Conservation (phyloP, 257 asterid genomes). For the Solanum tarijense region DNA sequence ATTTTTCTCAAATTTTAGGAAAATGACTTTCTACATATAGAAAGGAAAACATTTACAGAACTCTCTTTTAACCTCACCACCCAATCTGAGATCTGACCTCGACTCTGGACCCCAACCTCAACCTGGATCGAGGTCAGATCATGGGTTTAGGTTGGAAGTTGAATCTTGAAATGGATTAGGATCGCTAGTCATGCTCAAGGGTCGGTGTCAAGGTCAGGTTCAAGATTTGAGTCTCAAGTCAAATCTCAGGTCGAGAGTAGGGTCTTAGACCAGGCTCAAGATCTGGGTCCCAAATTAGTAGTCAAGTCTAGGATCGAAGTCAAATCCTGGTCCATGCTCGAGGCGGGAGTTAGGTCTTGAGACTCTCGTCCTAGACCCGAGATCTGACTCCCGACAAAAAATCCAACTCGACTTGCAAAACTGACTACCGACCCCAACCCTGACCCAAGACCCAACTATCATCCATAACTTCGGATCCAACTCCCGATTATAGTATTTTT, state of each 20-base stretch:
- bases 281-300: background rate
- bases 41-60: background rate
- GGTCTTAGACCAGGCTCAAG: background rate
- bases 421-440: background rate
- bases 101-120: accelerated
- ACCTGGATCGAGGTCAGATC: background rate
- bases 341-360: background rate
- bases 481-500: background rate
- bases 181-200: background rate
- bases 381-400: background rate
- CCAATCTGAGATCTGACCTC: background rate
- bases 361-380: no score
- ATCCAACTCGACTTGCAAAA: background rate
- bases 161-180: background rate
- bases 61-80: background rate
- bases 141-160: background rate
- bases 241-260: background rate
- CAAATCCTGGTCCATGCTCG: background rate
- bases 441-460: background rate
- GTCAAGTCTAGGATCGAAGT: background rate
- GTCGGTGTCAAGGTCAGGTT: background rate
- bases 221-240: background rate
- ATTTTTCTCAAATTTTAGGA: background rate
- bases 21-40: background rate
- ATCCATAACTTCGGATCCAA: background rate